phyloP scores from a whole-genome alignment of 768 basidiomycete species.

The Pholiota molesta region DNA sequence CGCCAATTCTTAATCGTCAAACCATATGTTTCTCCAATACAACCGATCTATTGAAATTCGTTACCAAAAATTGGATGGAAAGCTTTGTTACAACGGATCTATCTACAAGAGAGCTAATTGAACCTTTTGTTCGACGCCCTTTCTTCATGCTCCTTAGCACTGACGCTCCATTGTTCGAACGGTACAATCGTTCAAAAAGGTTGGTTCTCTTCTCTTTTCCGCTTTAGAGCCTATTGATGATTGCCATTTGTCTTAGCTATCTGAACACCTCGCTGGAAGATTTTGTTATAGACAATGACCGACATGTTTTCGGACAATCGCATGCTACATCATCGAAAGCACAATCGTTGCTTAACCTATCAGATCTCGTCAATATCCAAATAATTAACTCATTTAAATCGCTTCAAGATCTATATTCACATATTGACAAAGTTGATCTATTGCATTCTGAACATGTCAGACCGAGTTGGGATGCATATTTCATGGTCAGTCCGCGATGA shows the following conservation, averaged over 20 bases:
- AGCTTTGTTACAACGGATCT: slow-evolving; percentile 86
- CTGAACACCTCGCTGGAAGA: slow-evolving; percentile 55
- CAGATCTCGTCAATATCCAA: slow-evolving; percentile 60
- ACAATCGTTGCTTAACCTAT: slow-evolving; percentile 33
- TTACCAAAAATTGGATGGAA: slow-evolving; percentile 79
- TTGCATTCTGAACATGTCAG: slow-evolving; percentile 74
- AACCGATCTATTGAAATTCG: slow-evolving; percentile 64
- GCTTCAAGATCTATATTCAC: slow-evolving; percentile 52
- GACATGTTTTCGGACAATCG: slow-evolving; percentile 57
- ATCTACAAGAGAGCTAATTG: slow-evolving; percentile 54
- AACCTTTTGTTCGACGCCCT: slow-evolving; percentile 79
- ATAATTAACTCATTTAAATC: slow-evolving; percentile 67
- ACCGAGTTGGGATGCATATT: slow-evolving; percentile 95
- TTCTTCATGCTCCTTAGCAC: slow-evolving; percentile 86
- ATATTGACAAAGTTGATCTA: slow-evolving; percentile 73
- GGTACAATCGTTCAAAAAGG: slow-evolving; percentile 65
- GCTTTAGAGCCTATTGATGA: not conserved
- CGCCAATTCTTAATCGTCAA: slow-evolving; percentile 18
- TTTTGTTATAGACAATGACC: slow-evolving; percentile 78
- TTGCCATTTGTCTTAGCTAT: slow-evolving; percentile 8
- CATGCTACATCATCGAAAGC: slow-evolving; percentile 12
- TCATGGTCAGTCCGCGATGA: slow-evolving; percentile 68
- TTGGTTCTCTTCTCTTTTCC: slow-evolving; percentile 26
- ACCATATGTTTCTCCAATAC: slow-evolving; percentile 47
- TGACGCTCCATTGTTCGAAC: slow-evolving; percentile 77